phyloP scores from a whole-genome alignment of 352 stramenopile species.

The Phytophthora vignae region DNA sequence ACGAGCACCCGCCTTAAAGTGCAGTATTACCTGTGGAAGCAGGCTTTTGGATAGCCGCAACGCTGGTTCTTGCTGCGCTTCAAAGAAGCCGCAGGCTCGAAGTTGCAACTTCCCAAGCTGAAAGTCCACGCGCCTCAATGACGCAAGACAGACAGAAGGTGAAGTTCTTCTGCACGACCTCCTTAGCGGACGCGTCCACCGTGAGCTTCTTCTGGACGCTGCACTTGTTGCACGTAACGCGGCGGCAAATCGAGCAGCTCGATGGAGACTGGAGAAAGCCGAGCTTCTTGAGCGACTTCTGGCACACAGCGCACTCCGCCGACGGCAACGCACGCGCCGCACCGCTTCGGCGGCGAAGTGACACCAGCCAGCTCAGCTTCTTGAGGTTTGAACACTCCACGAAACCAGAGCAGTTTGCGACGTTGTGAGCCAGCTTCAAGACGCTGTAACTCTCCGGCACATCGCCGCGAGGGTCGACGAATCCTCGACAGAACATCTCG shows the following conservation, averaged over 20 bases:
- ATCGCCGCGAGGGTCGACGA: slow-evolving; percentile 48
- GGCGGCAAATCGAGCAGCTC: slow-evolving; percentile 36
- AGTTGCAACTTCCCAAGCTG: slow-evolving; percentile 50
- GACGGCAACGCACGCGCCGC: not conserved
- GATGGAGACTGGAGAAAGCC: slow-evolving; percentile 30
- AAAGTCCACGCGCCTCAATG: slow-evolving; percentile 46
- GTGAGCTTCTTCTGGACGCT: slow-evolving; percentile 54
- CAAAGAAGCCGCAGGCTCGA: slow-evolving; percentile 25
- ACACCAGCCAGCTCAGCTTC: slow-evolving; percentile 64
- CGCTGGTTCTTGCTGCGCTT: not conserved
- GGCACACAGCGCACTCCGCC: slow-evolving; percentile 33
- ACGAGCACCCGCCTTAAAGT: not conserved
- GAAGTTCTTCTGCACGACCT: slow-evolving; percentile 50
- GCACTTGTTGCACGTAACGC: slow-evolving; percentile 51
- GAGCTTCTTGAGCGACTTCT: slow-evolving; percentile 40
- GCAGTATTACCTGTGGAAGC: not conserved
- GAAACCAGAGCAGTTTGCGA: slow-evolving; percentile 31
- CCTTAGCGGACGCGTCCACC: slow-evolving; percentile 40
- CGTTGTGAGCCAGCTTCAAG: slow-evolving; percentile 43
- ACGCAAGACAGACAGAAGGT: slow-evolving; percentile 64
- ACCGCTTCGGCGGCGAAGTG: slow-evolving; percentile 18
- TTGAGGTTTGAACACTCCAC: slow-evolving; percentile 63
- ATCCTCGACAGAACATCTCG: slow-evolving; percentile 59
- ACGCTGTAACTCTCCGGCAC: slow-evolving; percentile 47
- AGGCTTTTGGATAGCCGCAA: not conserved